Conservation (phyloP, 1,284 basidiomycete genomes). For the Anthracocystis panici-leucophaei region DNA sequence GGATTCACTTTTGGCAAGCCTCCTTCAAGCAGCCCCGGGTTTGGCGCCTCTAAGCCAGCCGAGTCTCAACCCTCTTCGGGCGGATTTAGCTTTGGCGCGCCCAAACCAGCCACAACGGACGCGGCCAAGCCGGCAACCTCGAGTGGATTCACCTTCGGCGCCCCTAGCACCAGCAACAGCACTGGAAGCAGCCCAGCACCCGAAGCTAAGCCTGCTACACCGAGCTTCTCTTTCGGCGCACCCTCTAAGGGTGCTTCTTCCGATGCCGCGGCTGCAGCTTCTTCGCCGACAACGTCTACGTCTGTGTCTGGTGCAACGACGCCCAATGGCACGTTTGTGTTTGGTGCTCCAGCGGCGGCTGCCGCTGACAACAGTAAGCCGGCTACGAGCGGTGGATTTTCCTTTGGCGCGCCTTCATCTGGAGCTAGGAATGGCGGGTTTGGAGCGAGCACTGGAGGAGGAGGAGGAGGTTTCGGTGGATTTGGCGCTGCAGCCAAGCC, state of each 20-base stretch:
- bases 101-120: constrained; percentile 10
- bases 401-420: constrained; percentile 24
- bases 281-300: constrained; percentile 27
- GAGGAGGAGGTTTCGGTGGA: constrained; percentile 34
- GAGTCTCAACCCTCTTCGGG: constrained; percentile 1
- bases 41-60: constrained; percentile 19
- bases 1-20: constrained; percentile 52
- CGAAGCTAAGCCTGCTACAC: constrained; percentile 14
- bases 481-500: constrained; percentile 17
- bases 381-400: constrained; percentile 15
- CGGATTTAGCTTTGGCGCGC: constrained; percentile 35
- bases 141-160: constrained; percentile 33
- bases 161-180: constrained; percentile 9
- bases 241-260: constrained; percentile 10
- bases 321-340: constrained; percentile 23
- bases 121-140: constrained; percentile 18
- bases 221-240: constrained; percentile 27
- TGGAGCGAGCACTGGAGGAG: constrained; percentile 8
- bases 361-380: not conserved
- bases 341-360: constrained; percentile 15
- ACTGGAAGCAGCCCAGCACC: constrained; percentile 17
- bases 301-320: constrained; percentile 15
- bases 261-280: constrained; percentile 10
- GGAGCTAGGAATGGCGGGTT: constrained; percentile 9
- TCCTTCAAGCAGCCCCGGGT: constrained; percentile 16